Evolutionary conservation across 2,329 filamentous ascomycete species (phyloP), one percentile per base, ranked within the genome.

Genomic region (Penicillium sp.): DNA sequence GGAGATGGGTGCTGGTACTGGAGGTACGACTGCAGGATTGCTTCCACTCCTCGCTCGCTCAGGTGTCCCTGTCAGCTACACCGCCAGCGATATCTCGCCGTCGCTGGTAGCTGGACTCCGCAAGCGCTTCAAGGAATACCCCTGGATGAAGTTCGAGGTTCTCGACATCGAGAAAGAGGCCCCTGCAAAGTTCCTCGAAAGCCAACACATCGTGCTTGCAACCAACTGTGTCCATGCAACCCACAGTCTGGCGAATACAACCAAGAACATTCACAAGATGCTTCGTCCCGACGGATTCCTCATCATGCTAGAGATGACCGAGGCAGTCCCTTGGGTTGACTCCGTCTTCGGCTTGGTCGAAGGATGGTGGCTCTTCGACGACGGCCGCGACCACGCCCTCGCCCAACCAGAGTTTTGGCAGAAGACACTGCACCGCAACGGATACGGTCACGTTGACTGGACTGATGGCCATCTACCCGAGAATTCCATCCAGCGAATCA

Each of bases 301-400:
- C 3, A 51, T 67, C 49, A 55, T 70, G 56, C 44, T 68, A 2
- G 68, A 71, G 44, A 66, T 68, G 56, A 69, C 62, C 2, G 39
- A 51, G 8, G 55, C 55, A 4, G 41, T 67, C 4, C 58, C 55
- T 40, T 66, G 60, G 27, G 56, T 69, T 14, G 67, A 70, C 43
- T 40, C 70, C 3, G 56, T 69, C 0, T 69, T 68, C 41, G 69
- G 69, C 1, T 45, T 67, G 5, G 58, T 71, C 12, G 66, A 67
- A 16, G 69, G 69, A 4, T 72, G 69, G 69, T 71, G 69, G 69
- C 53, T 69, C 3, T 70, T 69, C 25, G 63, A 69, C n/a, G 68
- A 72, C 41, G 68, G 65, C 2, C 64, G 69, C 0, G 56, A 51
- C 5, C 67, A 71, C 50, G 67, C 66, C 1, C 53, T 63, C n/a